Percentiles rank a stretch among this genome's conserved stretches.
Conservation (phyloP, 768 basidiomycete species). For the Cystobasidium ongulense region DNA sequence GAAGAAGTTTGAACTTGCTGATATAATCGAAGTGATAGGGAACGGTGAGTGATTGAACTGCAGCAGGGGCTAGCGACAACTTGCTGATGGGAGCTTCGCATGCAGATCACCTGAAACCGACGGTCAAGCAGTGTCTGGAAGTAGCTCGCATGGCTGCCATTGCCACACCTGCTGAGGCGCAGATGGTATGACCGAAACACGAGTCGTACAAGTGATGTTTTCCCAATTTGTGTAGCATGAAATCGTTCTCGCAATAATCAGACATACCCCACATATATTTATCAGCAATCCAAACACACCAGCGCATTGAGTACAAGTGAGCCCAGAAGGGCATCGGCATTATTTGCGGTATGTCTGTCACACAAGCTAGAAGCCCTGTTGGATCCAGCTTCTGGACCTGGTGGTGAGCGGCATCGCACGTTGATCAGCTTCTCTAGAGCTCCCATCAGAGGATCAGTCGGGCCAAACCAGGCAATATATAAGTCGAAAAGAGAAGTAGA, state of each 20-base stretch:
- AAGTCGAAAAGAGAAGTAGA: not conserved
- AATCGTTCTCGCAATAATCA: not conserved
- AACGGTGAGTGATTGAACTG: not conserved
- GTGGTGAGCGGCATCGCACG: too few species aligned
- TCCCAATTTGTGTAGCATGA: not conserved
- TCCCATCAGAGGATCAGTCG: too few species aligned
- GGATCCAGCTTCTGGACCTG: too few species aligned
- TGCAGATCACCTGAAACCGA: slow-evolving; percentile 10
- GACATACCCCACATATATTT: not conserved
- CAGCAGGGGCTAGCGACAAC: too few species aligned
- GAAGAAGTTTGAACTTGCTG: slow-evolving; percentile 1
- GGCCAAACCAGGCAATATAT: not conserved
- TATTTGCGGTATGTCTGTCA: too few species aligned
- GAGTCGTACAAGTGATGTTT: not conserved
- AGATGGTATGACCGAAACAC: not conserved
- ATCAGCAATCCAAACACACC: not conserved
- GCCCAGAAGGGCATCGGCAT: too few species aligned
- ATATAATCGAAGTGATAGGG: slow-evolving; percentile 9
- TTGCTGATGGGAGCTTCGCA: too few species aligned
- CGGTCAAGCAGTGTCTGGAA: slow-evolving; percentile 18
- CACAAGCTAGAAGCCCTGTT: too few species aligned
- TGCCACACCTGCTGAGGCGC: not conserved
- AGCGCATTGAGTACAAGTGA: too few species aligned
- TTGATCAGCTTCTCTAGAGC: too few species aligned
- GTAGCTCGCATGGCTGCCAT: not conserved